Conservation (phyloP, 225 moss, liverwort and hornwort genomes). For the Physcomitrium patens region DNA sequence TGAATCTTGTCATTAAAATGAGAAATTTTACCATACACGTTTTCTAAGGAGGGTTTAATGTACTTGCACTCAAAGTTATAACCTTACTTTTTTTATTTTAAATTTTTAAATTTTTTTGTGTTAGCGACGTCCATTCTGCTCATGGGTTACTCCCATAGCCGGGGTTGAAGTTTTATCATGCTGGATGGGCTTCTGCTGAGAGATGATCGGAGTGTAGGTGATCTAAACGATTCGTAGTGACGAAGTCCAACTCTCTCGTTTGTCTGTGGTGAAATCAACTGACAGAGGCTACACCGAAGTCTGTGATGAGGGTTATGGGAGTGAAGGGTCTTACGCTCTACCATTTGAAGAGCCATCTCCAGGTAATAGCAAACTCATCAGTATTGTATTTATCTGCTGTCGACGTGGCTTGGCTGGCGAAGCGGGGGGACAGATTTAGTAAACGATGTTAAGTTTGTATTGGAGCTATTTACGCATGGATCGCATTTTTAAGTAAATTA, state of each 20-base stretch:
- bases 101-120: neutral
- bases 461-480: neutral
- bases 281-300: constrained; percentile 88
- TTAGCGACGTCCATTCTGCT: neutral
- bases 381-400: neutral
- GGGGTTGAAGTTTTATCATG: too few species aligned
- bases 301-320: constrained; percentile 87
- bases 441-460: neutral
- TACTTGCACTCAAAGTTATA: neutral
- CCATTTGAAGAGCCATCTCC: constrained; percentile 87
- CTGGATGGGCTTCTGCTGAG: neutral
- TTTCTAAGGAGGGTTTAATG: too few species aligned
- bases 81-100: neutral
- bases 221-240: constrained; percentile 11
- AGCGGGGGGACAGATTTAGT: too few species aligned
- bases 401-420: neutral
- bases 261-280: constrained; percentile 23
- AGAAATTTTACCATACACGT: neutral
- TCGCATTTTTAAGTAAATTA: too few species aligned
- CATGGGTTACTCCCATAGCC: constrained; percentile 6
- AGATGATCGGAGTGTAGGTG: neutral
- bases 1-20: constrained; percentile 19
- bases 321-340: constrained; percentile 86
- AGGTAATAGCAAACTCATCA: constrained; percentile 38
- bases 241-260: constrained; percentile 12